phyloP scores from a whole-genome alignment of 371 early-diverging fungal species.

The Paramicrosporidium saccamoebae region DNA sequence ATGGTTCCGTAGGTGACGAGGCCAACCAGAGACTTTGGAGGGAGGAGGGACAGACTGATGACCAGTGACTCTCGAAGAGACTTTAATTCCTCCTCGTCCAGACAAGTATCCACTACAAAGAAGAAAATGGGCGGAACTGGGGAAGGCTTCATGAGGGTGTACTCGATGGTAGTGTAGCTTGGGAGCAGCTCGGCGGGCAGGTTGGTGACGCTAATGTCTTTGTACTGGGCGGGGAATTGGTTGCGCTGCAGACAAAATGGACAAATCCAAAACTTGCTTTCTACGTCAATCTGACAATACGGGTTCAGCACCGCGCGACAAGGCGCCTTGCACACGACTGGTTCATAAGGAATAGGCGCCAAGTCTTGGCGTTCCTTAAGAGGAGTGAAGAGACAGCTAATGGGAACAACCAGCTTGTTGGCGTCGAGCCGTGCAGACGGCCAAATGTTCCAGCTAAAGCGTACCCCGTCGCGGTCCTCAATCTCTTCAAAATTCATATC shows the following conservation, averaged over 20 bases:
- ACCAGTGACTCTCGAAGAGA: conserved; percentile 78
- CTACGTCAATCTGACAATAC: conserved; percentile 82
- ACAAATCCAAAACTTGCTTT: conserved; percentile 91
- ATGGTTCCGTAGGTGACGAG: conserved; percentile 95
- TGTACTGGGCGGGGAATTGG: conserved; percentile 90
- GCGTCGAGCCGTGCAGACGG: conserved; percentile 75
- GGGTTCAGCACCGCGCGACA: conserved; percentile 92
- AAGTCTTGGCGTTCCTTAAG: conserved; percentile 64
- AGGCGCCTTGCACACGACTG: conserved; percentile 80
- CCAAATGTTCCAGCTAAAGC: conserved; percentile 97
- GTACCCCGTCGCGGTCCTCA: conserved; percentile 68
- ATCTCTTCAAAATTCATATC: conserved; percentile 55
- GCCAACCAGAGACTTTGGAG: conserved; percentile 78
- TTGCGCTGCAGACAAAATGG: conserved; percentile 93
- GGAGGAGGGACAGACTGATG: conserved; percentile 55
- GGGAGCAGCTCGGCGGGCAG: conserved; percentile 86
- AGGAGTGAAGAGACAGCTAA: conserved; percentile 85
- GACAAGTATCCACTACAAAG: conserved; percentile 92
- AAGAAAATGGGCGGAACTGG: conserved; percentile 78
- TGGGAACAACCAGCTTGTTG: conserved; percentile 77
- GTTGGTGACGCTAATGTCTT: conserved; percentile 72
- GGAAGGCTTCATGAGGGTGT: conserved; percentile 40
- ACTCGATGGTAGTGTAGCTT: conserved; percentile 90
- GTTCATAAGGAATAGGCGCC: conserved; percentile 69
- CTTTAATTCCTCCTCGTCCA: conserved; percentile 74